Evolutionary conservation across 768 basidiomycete genomes (phyloP).

Genomic region (Termitomyces bulborhizus): DNA sequence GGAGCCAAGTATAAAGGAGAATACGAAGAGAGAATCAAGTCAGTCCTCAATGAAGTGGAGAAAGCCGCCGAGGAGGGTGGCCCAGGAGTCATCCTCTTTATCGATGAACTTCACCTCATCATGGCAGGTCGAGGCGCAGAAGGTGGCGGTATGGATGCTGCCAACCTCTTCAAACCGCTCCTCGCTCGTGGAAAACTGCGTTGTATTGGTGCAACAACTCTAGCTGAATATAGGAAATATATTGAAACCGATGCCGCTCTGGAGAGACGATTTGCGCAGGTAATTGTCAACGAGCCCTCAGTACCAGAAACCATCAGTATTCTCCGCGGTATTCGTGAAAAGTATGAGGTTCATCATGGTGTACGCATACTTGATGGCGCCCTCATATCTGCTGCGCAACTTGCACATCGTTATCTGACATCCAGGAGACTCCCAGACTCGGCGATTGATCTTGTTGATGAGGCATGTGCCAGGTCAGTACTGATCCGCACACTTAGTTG

Average conservation of each 20-base stretch:
- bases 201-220: constrained; percentile 87
- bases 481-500: background rate
- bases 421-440: constrained; percentile 74
- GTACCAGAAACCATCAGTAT: constrained; percentile 91
- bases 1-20: constrained; percentile 91
- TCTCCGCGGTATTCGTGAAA: constrained; percentile 88
- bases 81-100: constrained; percentile 82
- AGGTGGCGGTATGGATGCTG: constrained; percentile 91
- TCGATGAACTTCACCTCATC: constrained; percentile 92
- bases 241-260: constrained; percentile 91
- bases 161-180: constrained; percentile 87
- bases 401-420: constrained; percentile 92
- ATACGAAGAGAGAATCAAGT: constrained; percentile 94
- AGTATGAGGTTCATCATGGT: constrained; percentile 90
- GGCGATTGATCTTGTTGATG: constrained; percentile 90
- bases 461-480: constrained; percentile 79
- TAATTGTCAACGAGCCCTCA: constrained; percentile 84
- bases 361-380: constrained; percentile 86
- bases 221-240: constrained; percentile 88
- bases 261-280: constrained; percentile 90
- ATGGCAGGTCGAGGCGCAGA: constrained; percentile 83
- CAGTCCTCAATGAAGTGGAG: constrained; percentile 89
- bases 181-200: constrained; percentile 76
- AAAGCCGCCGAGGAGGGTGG: constrained; percentile 75
- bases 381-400: constrained; percentile 81